These are phyloP conservation scores for Ogataea nitratoaversa DNA, from an alignment of 805 yeast species.

Conservation along the genomic window DNA sequence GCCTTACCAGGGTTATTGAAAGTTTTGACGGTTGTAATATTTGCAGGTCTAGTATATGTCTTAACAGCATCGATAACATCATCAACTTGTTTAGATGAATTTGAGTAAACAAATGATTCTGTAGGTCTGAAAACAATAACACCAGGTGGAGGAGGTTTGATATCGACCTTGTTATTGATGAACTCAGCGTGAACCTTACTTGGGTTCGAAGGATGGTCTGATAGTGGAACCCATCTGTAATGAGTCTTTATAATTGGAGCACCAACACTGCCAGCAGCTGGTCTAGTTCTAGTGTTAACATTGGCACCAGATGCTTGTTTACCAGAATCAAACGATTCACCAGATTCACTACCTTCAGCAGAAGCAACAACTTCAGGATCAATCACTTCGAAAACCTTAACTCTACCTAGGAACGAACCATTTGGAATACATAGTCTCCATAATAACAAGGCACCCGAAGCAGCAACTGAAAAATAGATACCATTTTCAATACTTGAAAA, in stretches of 20 bases:
- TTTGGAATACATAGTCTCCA: slow-evolving; percentile 75
- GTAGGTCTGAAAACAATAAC: slow-evolving; percentile 79
- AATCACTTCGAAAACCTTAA: slow-evolving; percentile 65
- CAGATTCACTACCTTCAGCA: neutral
- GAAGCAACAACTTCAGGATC: slow-evolving; percentile 48
- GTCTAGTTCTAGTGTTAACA: neutral
- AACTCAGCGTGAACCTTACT: slow-evolving; percentile 29
- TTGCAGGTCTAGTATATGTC: slow-evolving; percentile 56
- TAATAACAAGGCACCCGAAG: slow-evolving; percentile 70
- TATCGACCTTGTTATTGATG: slow-evolving; percentile 51
- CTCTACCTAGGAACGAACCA: slow-evolving; percentile 78
- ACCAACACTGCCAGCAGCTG: neutral
- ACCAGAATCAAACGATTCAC: neutral
- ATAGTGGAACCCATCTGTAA: slow-evolving; percentile 64
- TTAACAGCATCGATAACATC: slow-evolving; percentile 63
- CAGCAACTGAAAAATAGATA: slow-evolving; percentile 84
- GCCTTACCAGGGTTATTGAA: slow-evolving; percentile 88
- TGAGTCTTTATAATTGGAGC: slow-evolving; percentile 11
- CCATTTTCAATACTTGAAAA: slow-evolving; percentile 82
- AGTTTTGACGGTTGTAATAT: slow-evolving; percentile 49
- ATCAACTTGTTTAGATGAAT: slow-evolving; percentile 71
- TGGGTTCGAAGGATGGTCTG: slow-evolving; percentile 26
- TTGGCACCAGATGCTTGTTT: neutral
- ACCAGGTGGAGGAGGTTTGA: slow-evolving; percentile 85
- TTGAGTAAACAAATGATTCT: slow-evolving; percentile 80